Evolutionary conservation across 805 yeast species (phyloP).

Genomic region (Wickerhamiella domercqiae): DNA sequence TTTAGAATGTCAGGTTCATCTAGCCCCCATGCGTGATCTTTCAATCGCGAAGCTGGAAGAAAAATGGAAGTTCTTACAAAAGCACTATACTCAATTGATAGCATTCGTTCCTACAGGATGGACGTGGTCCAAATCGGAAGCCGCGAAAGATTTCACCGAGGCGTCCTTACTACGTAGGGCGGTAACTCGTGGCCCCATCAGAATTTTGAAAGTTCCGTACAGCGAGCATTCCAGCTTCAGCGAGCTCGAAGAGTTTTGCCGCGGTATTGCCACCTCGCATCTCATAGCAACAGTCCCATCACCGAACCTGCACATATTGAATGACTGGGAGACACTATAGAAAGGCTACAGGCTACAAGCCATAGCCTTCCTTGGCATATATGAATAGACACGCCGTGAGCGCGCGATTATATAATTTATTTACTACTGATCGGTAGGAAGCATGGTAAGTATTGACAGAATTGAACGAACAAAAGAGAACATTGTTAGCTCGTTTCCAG

Average conservation of each 20-base stretch:
- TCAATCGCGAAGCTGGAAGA: conserved; percentile 28
- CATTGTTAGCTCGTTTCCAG: too few species aligned
- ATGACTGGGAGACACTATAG: conserved; percentile 11
- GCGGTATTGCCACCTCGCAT: conserved; percentile 32
- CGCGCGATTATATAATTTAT: too few species aligned
- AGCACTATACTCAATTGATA: conserved; percentile 42
- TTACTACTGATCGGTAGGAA: too few species aligned
- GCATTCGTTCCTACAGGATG: conserved; percentile 87
- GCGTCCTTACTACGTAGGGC: conserved; percentile 8
- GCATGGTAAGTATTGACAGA: neutral
- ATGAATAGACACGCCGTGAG: too few species aligned
- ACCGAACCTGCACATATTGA: conserved; percentile 11
- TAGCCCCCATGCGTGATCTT: conserved; percentile 51
- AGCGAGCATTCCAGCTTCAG: conserved; percentile 87
- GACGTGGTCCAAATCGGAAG: conserved; percentile 34
- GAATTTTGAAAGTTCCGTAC: conserved; percentile 61
- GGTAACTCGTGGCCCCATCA: conserved; percentile 23
- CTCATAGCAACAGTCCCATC: conserved; percentile 65
- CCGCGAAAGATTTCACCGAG: conserved; percentile 10
- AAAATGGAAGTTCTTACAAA: conserved; percentile 35
- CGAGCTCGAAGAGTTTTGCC: conserved; percentile 56
- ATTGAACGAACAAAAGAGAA: neutral
- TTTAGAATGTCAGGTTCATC: conserved; percentile 42
- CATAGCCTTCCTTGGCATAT: too few species aligned
- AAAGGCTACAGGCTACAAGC: too few species aligned